These are phyloP conservation scores for Cercospora citrullina DNA, from an alignment of 2,329 filamentous ascomycete genomes.

Conservation along the genomic window DNA sequence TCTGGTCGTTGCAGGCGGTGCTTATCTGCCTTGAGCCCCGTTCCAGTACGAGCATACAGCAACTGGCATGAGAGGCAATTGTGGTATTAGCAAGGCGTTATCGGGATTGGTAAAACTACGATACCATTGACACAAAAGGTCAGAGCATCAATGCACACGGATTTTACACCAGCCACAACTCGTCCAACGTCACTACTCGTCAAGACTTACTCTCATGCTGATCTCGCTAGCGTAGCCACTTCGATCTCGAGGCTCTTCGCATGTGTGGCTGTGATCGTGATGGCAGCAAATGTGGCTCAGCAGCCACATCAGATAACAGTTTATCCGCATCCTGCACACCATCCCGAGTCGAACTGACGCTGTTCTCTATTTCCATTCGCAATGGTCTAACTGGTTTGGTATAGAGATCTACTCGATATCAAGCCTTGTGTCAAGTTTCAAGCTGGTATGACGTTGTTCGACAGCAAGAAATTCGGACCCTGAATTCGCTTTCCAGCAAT, in stretches of 20 bases:
- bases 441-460: neutral
- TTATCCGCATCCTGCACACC: neutral
- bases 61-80: neutral
- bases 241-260: neutral
- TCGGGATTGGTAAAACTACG: constrained; percentile 12
- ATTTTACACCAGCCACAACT: neutral
- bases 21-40: constrained; percentile 54
- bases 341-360: neutral
- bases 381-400: neutral
- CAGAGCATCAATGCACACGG: neutral
- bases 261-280: neutral
- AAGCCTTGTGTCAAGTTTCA: constrained; percentile 5
- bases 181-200: neutral
- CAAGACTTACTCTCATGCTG: neutral
- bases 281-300: neutral
- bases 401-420: constrained; percentile 3
- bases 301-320: neutral
- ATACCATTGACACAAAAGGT: constrained; percentile 14
- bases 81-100: constrained; percentile 24
- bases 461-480: neutral
- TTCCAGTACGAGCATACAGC: neutral
- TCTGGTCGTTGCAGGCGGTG: constrained; percentile 79
- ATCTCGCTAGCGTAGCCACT: neutral
- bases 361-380: neutral
- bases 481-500: constrained; percentile 1